Evolutionary conservation across 1,284 basidiomycete species (phyloP), one percentile per base, ranked within the genome.

Genomic region (Trametes versicolor): DNA sequence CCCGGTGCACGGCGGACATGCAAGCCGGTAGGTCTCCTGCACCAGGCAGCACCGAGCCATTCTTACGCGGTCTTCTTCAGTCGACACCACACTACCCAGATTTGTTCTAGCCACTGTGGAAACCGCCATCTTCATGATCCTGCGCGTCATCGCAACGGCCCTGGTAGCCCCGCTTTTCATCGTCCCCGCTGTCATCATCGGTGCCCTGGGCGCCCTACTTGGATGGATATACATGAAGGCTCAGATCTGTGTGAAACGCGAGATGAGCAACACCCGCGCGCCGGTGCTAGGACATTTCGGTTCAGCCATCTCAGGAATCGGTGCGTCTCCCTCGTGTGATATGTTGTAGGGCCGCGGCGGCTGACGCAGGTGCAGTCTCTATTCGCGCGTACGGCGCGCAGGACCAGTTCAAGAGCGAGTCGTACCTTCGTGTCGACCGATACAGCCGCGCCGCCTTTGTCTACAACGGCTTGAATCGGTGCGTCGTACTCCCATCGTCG

Each of bases 231-330:
- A 88, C 69, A 89, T 94, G 72, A 86, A 86, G 68, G 87, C 88
- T 9, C 92, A 94, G 73, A 80, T 94, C 25, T 85, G 87, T n/a
- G 89, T 93, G 52, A 94, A 94, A 72, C 83, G 89, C 21, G 87
- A 91, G 73, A 88, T 88, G 87, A 87, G 85, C 43, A 91, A 90
- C 73, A 85, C 88, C 9, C 84, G 82, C 62, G 82, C 87, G 2
- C 91, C 91, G 0, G 84, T 93, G 7, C 81, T 91, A 58, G 87
- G 86, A 45, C 88, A 91, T 71, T 90, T 94, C 69, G 86, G 88
- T 12, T 86, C 88, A 25, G 85, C 89, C 0, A 83, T 92, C 47
- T 76, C 83, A 17, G 92, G 93, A 32, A 78, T 94, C 21, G 79
- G 88, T 90, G 66, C 56, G 84, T 72, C 41, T 5, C n/a, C n/a